Conservation (phyloP, 2,329 filamentous ascomycete genomes). For the Arachnopeziza araneosa region DNA sequence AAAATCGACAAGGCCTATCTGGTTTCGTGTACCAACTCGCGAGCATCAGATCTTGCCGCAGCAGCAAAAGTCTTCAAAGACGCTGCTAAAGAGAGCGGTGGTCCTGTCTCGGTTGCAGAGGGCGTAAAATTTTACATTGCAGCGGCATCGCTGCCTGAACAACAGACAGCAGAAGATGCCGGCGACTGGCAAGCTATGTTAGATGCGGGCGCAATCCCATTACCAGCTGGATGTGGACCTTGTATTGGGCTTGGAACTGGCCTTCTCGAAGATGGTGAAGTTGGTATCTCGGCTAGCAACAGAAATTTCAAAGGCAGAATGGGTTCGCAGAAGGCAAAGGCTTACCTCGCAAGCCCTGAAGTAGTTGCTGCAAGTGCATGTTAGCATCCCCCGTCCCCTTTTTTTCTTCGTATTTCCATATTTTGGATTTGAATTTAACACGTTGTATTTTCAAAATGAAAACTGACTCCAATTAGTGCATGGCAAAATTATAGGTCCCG, state of each 20-base stretch:
- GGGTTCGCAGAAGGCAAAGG: constrained; percentile 73
- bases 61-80: constrained; percentile 83
- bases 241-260: constrained; percentile 81
- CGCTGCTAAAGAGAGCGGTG: constrained; percentile 54
- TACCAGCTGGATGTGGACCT: constrained; percentile 72
- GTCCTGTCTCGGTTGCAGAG: constrained; percentile 62
- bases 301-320: constrained; percentile 90
- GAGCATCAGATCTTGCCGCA: constrained; percentile 72
- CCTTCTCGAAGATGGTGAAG: constrained; percentile 76
- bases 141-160: constrained; percentile 75
- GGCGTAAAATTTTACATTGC: constrained; percentile 86
- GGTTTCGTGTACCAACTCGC: constrained; percentile 83
- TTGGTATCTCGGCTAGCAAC: constrained; percentile 79
- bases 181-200: constrained; percentile 83
- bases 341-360: constrained; percentile 84
- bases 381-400: not conserved
- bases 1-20: constrained; percentile 79
- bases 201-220: constrained; percentile 67
- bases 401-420: not conserved
- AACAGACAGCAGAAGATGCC: constrained; percentile 67
- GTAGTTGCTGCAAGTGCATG: constrained; percentile 88
- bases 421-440: not conserved
- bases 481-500: constrained; percentile 69
- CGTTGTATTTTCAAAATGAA: not conserved
- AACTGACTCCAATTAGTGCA: constrained; percentile 13